phyloP scores from a whole-genome alignment of 768 basidiomycete species.

The Tricholoma sp. region DNA sequence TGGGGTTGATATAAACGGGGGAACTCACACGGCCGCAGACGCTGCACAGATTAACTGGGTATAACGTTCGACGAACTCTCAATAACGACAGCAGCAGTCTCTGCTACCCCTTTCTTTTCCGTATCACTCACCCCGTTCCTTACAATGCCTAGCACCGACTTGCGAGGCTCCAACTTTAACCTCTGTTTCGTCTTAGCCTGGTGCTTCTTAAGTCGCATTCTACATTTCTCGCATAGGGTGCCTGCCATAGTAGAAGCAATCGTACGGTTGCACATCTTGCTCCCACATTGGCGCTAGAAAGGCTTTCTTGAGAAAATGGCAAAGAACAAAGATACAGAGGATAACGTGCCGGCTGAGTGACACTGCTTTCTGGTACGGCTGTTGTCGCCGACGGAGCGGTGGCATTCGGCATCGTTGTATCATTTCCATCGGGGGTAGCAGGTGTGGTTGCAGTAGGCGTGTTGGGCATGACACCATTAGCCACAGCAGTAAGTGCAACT shows the following conservation, averaged over 20 bases:
- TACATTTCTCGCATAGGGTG: slow-evolving; percentile 41
- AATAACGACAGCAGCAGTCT: neutral
- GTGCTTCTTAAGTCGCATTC: slow-evolving; percentile 38
- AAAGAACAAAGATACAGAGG: neutral
- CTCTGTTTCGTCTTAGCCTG: slow-evolving; percentile 38
- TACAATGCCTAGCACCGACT: slow-evolving; percentile 12
- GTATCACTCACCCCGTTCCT: neutral
- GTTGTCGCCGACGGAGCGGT: neutral
- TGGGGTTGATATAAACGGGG: neutral
- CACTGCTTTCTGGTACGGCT: neutral
- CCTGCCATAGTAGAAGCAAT: slow-evolving; percentile 22
- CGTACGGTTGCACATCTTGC: slow-evolving; percentile 35
- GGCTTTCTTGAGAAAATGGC: too few species aligned
- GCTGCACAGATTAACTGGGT: neutral
- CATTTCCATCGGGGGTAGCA: neutral
- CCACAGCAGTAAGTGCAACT: neutral
- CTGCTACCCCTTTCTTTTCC: neutral
- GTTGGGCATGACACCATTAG: neutral
- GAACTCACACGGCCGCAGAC: neutral
- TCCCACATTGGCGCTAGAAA: slow-evolving; percentile 23
- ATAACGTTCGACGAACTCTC: neutral
- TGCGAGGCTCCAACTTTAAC: slow-evolving; percentile 39
- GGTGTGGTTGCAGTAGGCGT: neutral
- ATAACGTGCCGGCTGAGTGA: neutral
- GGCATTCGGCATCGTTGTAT: neutral